Percentiles rank a stretch among this genome's conserved stretches.
phyloP scores from a whole-genome alignment of 495 filamentous ascomycete species.

The Annulohypoxylon bovei region DNA sequence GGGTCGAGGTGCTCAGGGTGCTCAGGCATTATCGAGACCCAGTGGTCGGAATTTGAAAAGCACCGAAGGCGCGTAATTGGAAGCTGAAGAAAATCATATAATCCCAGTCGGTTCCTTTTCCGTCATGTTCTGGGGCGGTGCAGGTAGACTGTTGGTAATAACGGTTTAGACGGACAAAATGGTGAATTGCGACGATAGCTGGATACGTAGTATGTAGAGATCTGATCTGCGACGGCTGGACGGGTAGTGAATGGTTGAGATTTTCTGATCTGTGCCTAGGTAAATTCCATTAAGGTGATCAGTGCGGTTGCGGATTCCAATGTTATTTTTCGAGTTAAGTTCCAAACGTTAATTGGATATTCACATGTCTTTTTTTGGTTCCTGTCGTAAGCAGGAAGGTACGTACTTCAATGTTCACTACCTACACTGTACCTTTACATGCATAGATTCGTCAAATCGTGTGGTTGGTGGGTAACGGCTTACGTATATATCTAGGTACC shows the following conservation, averaged over 20 bases:
- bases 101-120: constrained; percentile 11
- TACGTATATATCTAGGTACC: constrained; percentile 55
- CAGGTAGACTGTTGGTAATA: neutral
- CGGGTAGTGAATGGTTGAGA: neutral
- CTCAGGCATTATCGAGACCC: constrained; percentile 52
- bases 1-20: constrained; percentile 55
- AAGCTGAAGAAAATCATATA: constrained; percentile 34
- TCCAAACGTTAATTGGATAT: constrained; percentile 11
- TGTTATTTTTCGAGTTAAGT: neutral
- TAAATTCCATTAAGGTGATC: constrained; percentile 14
- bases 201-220: no score
- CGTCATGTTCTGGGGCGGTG: constrained; percentile 22
- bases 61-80: constrained; percentile 24
- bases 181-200: neutral
- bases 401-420: no score
- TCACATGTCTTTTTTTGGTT: constrained; percentile 31
- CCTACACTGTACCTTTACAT: neutral
- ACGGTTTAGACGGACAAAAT: neutral
- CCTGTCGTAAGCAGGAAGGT: constrained; percentile 9
- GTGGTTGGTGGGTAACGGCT: neutral
- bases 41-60: constrained; percentile 14
- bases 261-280: constrained; percentile 6
- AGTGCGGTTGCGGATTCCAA: neutral
- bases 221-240: neutral
- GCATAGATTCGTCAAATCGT: neutral